Evolutionary conservation across 2,329 filamentous ascomycete genomes (phyloP), one percentile per base, ranked within the genome.

Genomic region (Penicillium italicum): DNA sequence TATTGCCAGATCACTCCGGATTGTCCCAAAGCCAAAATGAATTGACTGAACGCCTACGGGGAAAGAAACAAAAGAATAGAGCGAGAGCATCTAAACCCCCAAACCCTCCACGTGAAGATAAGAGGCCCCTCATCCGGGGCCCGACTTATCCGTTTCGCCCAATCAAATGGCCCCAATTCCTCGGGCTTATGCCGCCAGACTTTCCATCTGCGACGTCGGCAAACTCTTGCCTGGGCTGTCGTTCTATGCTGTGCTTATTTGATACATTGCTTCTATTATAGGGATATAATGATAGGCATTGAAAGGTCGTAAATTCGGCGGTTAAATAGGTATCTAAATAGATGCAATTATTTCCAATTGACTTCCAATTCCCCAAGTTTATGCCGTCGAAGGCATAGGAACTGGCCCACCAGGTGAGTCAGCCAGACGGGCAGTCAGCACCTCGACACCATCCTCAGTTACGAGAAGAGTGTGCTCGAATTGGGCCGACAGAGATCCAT

Each of bases 391-490:
- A 36, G 84, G 84, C 75, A 87, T 84, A 5, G 83, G 76, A 14
- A 90, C 76, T 5, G 87, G 80, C 1, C 90, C 90, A 57, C 90
- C 90, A 1, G 90, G 90, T 24, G 89, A 93, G 69, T 88, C 82
- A 44, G 83, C 78, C 41, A 84, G 76, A 63, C 89, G 82, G 40
- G 89, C 90, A 0, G 90, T 95, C 64, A 95, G 73, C 42, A 95
- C 80, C 74, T 95, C 90, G 7, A 91, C 87, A 1, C 90, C 90
- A 62, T 88, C 84, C 67, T 91, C 89, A 0, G 90, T 95, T 2
- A 95, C 89, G 10, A 95, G 79, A 50, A 95, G 77, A 0, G 90
- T 94, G 70, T 95, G 90, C 73, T 95, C 90, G 84, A 99, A 99
- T 71, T 99, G 94, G 10, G 94, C 94, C 16, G 92, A 96, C 70